Base-by-base conservation (phyloP, 2,329 filamentous ascomycete genomes). In the Magnaporthales sp. region DNA sequence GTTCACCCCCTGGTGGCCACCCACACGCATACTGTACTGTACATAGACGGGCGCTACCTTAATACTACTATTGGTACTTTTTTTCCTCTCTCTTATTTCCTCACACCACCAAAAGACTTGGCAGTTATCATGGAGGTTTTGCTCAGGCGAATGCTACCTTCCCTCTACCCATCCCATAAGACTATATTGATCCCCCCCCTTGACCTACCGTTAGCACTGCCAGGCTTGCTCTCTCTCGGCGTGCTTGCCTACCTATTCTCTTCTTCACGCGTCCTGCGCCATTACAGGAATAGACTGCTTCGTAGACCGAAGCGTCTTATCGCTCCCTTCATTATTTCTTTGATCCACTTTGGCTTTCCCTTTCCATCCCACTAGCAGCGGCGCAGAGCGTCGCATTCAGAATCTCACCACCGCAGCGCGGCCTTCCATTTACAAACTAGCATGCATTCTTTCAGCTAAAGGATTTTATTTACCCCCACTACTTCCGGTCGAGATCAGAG, bases 271-370 rank as follows among this genome's bases (percentile, higher is more conserved):
- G 67, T 74, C 72, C 71, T 71, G 73, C 72, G 73, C 70, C 72
- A 70, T 72, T 72, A 67, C 70, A 70, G 70, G 64, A 72, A 71
- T 73, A 72, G 71, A 71, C 64, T 70, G 74, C 76, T 78, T 80
- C 78, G 80, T 80, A 78, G 80, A 80, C 71, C 80, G 79, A 80
- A 73, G 78, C 76, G 73, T 78, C 76, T 77, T 74, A 75, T 81
- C 78, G 72, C 78, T 80, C 61, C 78, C 72, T 78, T 79, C 29
- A 26, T 58, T 60, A 24, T 73, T 71, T 73, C 71, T 68, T 70
- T 68, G 72, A 70, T 73, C 68, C 69, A 67, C 70, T 26, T 58
- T 68, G 66, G 63, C 68, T 69, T 71, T 68, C 63, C 63, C 38
- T 46, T 46, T n/a, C 38, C 2, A 38, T 38, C 32, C 7, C 19